Conservation (phyloP, 2,329 filamentous ascomycete genomes). For the Tolypocladium endophyticum region DNA sequence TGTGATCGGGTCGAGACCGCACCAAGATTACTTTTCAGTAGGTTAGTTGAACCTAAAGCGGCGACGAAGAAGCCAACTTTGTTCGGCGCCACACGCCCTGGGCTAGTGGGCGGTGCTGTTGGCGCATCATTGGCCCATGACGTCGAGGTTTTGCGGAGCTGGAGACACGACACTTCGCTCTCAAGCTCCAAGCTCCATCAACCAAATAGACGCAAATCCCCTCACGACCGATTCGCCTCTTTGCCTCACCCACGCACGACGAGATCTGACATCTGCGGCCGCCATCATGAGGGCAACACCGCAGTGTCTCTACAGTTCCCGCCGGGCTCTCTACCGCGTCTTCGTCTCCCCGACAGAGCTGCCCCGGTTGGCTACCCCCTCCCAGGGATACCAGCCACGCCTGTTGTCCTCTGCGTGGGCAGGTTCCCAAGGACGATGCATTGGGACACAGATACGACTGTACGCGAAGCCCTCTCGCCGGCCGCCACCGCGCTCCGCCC, state of each 20-base stretch:
- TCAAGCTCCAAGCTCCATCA: neutral
- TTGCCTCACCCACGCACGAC: neutral
- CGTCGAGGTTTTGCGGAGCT: neutral
- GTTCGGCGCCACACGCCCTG: no score
- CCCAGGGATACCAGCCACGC: neutral
- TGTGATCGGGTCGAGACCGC: no score
- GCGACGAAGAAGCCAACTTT: no score
- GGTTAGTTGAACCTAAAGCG: no score
- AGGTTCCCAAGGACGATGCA: neutral
- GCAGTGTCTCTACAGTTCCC: constrained; percentile 30
- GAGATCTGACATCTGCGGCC: neutral
- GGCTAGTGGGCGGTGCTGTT: neutral
- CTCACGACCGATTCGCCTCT: no score
- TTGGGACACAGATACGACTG: neutral
- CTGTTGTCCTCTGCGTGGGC: neutral
- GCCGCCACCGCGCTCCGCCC: neutral
- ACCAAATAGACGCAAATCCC: neutral
- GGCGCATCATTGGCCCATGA: neutral
- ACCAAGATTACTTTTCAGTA: no score
- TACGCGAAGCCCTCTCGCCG: neutral
- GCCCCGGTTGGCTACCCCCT: neutral
- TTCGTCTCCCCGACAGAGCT: constrained; percentile 23
- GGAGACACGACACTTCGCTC: neutral
- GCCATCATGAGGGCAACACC: constrained; percentile 25
- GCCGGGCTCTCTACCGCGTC: constrained; percentile 34